phyloP scores from a whole-genome alignment of 2,329 filamentous ascomycete genomes.

The Botrytis elliptica region DNA sequence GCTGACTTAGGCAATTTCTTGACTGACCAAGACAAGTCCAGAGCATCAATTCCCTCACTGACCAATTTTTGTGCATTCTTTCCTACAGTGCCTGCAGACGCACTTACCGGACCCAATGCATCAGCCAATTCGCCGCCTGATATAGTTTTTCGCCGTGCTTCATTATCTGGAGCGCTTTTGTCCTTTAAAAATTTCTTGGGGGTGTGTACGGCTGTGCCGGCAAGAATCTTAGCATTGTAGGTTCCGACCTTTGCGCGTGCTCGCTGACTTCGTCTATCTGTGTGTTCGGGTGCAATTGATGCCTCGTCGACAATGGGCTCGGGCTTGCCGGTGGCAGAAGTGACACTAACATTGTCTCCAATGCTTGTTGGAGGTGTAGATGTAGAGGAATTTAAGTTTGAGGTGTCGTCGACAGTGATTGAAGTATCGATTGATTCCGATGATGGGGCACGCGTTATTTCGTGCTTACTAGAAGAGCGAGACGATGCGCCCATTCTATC shows the following conservation, averaged over 20 bases:
- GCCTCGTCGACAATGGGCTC: slow-evolving; percentile 26
- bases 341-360: slow-evolving; percentile 59
- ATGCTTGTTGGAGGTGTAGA: slow-evolving; percentile 65
- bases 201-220: slow-evolving; percentile 59
- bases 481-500: slow-evolving; percentile 29
- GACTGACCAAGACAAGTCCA: slow-evolving; percentile 47
- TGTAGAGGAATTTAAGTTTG: slow-evolving; percentile 36
- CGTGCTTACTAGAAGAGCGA: slow-evolving; percentile 21
- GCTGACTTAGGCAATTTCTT: slow-evolving; percentile 42
- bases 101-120: slow-evolving; percentile 38
- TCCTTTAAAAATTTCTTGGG: slow-evolving; percentile 46
- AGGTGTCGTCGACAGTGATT: slow-evolving; percentile 34
- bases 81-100: slow-evolving; percentile 30
- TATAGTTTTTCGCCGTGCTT: slow-evolving; percentile 46
- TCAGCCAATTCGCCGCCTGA: slow-evolving; percentile 42
- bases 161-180: slow-evolving; percentile 19
- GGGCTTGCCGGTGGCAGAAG: slow-evolving; percentile 44
- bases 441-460: slow-evolving; percentile 33
- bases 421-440: slow-evolving; percentile 34
- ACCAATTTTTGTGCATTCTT: slow-evolving; percentile 37
- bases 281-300: slow-evolving; percentile 19
- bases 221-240: slow-evolving; percentile 66
- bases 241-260: slow-evolving; percentile 55
- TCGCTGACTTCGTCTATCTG: slow-evolving; percentile 52
- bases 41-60: slow-evolving; percentile 47